Percentiles rank a stretch among this genome's conserved stretches.
Evolutionary conservation across 1,139 yeast genomes (phyloP).

Genomic region (Debaryomycetaceae sp.): DNA sequence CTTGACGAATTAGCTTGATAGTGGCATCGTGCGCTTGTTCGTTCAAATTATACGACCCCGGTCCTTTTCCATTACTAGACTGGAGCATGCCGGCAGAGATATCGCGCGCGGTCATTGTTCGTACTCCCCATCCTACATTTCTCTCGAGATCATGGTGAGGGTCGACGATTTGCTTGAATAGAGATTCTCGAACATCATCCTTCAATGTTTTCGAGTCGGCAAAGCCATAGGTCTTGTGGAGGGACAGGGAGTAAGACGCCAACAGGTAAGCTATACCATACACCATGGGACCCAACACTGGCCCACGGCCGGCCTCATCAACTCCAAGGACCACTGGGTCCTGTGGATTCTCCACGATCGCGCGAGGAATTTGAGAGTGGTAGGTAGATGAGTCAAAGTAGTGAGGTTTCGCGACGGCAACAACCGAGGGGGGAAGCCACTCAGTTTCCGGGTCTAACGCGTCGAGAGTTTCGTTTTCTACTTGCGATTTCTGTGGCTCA

Average conservation of each 20-base stretch:
- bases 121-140: conserved; percentile 81
- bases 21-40: conserved; percentile 97
- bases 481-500: no score
- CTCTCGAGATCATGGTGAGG: conserved; percentile 31
- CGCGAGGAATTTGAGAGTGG: conserved; percentile 21
- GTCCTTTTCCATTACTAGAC: conserved; percentile 25
- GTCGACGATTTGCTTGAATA: conserved; percentile 51
- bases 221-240: conserved; percentile 60
- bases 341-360: conserved; percentile 7
- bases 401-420: conserved; percentile 12
- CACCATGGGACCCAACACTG: conserved; percentile 96
- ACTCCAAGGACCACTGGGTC: conserved; percentile 59
- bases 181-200: conserved; percentile 52
- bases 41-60: conserved; percentile 65
- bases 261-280: conserved; percentile 79
- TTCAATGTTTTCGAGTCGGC: conserved; percentile 87
- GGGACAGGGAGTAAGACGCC: conserved; percentile 35
- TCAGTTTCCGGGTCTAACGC: no score
- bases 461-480: no score
- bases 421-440: conserved; percentile 28
- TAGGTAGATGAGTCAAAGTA: conserved; percentile 25
- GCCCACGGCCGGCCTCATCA: conserved; percentile 98
- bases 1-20: conserved; percentile 55
- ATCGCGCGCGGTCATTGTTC: conserved; percentile 77
- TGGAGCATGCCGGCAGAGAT: conserved; percentile 84